Percentiles rank a stretch among this genome's conserved stretches.
Conservation (phyloP, 768 basidiomycete genomes). For the Chiua virens region DNA sequence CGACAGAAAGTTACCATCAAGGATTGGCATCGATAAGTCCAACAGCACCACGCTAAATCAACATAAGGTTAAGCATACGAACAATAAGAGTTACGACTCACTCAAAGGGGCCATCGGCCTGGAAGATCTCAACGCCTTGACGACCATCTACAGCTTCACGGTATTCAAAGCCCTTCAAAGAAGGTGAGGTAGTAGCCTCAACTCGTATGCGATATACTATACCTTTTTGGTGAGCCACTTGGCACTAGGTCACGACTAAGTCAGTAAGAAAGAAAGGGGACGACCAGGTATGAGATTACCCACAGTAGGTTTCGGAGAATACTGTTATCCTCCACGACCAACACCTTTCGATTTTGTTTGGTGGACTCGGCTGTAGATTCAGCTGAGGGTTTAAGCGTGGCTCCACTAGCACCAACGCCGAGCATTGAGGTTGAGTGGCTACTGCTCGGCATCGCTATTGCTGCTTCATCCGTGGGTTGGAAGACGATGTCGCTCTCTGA, state of each 20-base stretch:
- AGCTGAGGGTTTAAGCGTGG: constrained; percentile 66
- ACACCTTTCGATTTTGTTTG: constrained; percentile 55
- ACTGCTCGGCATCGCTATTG: constrained; percentile 8
- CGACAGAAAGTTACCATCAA: constrained; percentile 61
- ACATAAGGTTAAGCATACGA: neutral
- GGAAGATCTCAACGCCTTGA: constrained; percentile 78
- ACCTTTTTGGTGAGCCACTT: constrained; percentile 67
- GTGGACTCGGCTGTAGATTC: constrained; percentile 43
- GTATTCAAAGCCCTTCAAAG: constrained; percentile 63
- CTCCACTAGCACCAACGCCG: constrained; percentile 58
- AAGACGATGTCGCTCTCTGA: constrained; percentile 31
- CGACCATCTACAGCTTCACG: constrained; percentile 82
- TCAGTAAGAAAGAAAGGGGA: constrained; percentile 10
- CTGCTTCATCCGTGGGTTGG: constrained; percentile 12
- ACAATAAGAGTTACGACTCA: constrained; percentile 38
- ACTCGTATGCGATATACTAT: neutral
- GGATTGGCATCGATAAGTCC: constrained; percentile 91
- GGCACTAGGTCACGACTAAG: constrained; percentile 36
- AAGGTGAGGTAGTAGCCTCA: constrained; percentile 1
- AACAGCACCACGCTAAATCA: constrained; percentile 71
- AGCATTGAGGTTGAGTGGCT: constrained; percentile 51
- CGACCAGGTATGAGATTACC: constrained; percentile 30
- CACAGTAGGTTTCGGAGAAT: constrained; percentile 83
- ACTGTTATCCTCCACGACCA: constrained; percentile 89
- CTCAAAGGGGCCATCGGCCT: constrained; percentile 81